These are phyloP conservation scores for Akebia trifoliata DNA, from an alignment of 164 flowering plant species.

Conservation along the genomic window DNA sequence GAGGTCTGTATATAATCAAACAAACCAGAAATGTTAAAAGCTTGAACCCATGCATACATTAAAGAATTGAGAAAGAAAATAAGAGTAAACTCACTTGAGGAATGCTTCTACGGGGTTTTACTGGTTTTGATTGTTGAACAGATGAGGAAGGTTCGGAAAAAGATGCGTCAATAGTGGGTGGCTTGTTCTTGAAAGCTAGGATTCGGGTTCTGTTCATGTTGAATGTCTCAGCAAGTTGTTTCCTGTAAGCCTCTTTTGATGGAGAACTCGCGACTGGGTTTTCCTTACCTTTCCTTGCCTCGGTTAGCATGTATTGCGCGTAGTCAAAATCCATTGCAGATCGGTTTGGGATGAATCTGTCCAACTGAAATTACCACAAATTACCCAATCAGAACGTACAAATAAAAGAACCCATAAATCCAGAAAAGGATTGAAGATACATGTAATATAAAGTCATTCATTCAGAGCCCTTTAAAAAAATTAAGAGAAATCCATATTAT, in stretches of 20 bases:
- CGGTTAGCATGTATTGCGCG: slow-evolving; percentile 42
- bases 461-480: too few species aligned
- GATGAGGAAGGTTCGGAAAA: slow-evolving; percentile 22
- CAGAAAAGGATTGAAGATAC: too few species aligned
- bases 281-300: slow-evolving; percentile 30
- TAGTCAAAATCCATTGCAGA: slow-evolving; percentile 52
- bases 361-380: slow-evolving; percentile 27
- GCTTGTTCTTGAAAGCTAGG: slow-evolving; percentile 54
- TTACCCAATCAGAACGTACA: background rate
- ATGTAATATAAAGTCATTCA: too few species aligned
- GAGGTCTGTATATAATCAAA: slow-evolving; percentile 35
- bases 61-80: background rate
- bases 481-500: too few species aligned
- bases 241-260: slow-evolving; percentile 40
- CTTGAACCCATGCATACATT: too few species aligned
- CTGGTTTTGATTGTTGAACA: slow-evolving; percentile 18
- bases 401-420: too few species aligned
- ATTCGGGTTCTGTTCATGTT: slow-evolving; percentile 52
- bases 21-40: background rate
- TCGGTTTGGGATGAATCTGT: slow-evolving; percentile 52
- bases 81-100: slow-evolving; percentile 36
- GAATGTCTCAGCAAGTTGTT: slow-evolving; percentile 39
- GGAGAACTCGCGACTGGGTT: slow-evolving; percentile 33
- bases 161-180: slow-evolving; percentile 31
- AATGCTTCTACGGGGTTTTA: slow-evolving; percentile 39